These are phyloP conservation scores for Hypoxylon sp. DNA, from an alignment of 2,329 filamentous ascomycete genomes.

Conservation along the genomic window DNA sequence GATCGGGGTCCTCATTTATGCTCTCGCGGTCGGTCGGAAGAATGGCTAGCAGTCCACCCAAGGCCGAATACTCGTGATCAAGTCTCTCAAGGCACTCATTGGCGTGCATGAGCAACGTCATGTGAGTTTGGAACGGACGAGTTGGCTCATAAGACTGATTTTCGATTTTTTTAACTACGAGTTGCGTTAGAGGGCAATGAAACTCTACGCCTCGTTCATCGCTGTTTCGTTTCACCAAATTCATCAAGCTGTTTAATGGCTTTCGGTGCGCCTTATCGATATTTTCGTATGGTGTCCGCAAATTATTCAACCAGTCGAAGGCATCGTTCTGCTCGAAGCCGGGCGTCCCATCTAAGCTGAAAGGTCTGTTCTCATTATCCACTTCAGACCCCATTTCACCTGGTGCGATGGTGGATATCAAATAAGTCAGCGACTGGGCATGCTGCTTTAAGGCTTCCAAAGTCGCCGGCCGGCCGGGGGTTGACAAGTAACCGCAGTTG, in stretches of 20 bases:
- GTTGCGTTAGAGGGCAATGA: constrained; percentile 62
- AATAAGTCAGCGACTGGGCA: constrained; percentile 68
- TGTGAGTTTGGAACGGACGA: constrained; percentile 63
- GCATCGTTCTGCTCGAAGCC: constrained; percentile 62
- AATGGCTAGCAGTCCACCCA: constrained; percentile 70
- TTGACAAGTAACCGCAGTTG: constrained; percentile 72
- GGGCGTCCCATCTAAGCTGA: not conserved
- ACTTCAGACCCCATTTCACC: constrained; percentile 55
- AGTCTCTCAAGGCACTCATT: constrained; percentile 72
- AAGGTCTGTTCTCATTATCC: constrained; percentile 45
- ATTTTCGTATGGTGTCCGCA: constrained; percentile 65
- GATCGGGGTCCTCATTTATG: constrained; percentile 57
- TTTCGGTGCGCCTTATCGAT: constrained; percentile 63
- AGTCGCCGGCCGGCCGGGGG: constrained; percentile 65
- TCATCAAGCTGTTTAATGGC: constrained; percentile 63
- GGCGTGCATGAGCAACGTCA: constrained; percentile 69
- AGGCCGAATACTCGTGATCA: constrained; percentile 70
- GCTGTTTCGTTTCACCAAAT: constrained; percentile 61
- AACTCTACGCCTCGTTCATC: constrained; percentile 60
- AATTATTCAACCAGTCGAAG: constrained; percentile 71
- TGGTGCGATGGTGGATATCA: constrained; percentile 66
- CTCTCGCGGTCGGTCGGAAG: constrained; percentile 62
- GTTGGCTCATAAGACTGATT: constrained; percentile 39
- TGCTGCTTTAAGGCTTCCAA: constrained; percentile 73
- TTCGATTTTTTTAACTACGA: constrained; percentile 44